Evolutionary conservation across 768 basidiomycete species (phyloP).

Genomic region (Lactarius deliciosus): DNA sequence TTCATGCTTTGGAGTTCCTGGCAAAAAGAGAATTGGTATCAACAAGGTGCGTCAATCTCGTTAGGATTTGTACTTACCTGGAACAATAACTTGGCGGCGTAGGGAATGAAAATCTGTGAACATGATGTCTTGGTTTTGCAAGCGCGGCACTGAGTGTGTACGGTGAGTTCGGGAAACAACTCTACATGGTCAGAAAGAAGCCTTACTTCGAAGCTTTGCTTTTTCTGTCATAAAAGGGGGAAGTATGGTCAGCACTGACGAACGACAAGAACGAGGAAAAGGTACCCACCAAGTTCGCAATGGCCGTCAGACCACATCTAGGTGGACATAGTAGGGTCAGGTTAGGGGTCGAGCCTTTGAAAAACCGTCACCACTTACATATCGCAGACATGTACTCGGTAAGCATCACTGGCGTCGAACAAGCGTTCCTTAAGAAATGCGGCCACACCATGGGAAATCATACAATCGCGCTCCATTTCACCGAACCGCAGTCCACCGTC

Average conservation of each 20-base stretch:
- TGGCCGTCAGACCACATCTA: conserved; percentile 94
- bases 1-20: conserved; percentile 96
- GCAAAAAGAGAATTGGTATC: conserved; percentile 11
- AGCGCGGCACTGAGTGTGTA: conserved; percentile 63
- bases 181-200: background rate
- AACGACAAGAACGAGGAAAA: conserved; percentile 26
- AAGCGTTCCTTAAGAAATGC: conserved; percentile 97
- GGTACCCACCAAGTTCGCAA: conserved; percentile 81
- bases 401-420: conserved; percentile 90
- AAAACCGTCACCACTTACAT: conserved; percentile 54
- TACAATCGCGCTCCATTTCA: conserved; percentile 99
- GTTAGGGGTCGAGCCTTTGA: background rate
- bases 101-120: conserved; percentile 90
- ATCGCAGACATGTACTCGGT: conserved; percentile 93
- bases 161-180: conserved; percentile 1
- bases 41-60: conserved; percentile 4
- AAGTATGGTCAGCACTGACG: conserved; percentile 21
- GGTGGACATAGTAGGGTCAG: conserved; percentile 25
- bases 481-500: conserved; percentile 99
- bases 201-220: conserved; percentile 83
- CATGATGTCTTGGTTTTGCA: conserved; percentile 97
- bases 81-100: conserved; percentile 95
- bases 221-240: conserved; percentile 58
- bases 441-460: conserved; percentile 99
- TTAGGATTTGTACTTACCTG: conserved; percentile 53